Conservation (phyloP, 306 rosid species). For the Abrus pulchellus region DNA sequence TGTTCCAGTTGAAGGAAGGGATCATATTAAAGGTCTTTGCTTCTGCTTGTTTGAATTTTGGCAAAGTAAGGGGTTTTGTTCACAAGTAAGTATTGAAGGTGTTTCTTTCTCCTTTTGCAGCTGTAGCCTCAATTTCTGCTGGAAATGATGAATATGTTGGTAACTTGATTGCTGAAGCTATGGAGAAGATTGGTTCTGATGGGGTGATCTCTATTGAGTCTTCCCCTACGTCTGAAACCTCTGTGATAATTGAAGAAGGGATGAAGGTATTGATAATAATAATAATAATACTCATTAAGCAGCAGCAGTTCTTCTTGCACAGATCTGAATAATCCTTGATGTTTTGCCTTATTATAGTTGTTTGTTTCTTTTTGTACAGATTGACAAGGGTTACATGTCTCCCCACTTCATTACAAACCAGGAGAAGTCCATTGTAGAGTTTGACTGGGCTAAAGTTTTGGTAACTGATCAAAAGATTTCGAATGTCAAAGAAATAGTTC, state of each 20-base stretch:
- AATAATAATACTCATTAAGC: constrained; percentile 20
- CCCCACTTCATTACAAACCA: constrained; percentile 91
- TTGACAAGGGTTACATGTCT: constrained; percentile 96
- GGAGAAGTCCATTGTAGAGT: constrained; percentile 85
- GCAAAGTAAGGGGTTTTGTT: constrained; percentile 12
- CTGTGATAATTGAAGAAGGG: constrained; percentile 89
- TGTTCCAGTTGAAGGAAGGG: constrained; percentile 82
- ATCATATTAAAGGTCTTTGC: constrained; percentile 80
- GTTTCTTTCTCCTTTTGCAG: constrained; percentile 56
- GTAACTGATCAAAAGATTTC: constrained; percentile 94
- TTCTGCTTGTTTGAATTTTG: constrained; percentile 47
- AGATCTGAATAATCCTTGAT: constrained; percentile 35
- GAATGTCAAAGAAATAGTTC: constrained; percentile 77
- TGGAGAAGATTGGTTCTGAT: constrained; percentile 90
- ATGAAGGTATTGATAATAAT: constrained; percentile 70
- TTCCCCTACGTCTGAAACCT: constrained; percentile 85
- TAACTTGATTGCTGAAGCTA: constrained; percentile 84
- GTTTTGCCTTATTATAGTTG: constrained; percentile 6
- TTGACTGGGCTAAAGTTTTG: constrained; percentile 85
- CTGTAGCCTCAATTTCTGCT: constrained; percentile 90
- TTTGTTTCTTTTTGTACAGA: constrained; percentile 60
- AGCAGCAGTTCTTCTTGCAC: not conserved
- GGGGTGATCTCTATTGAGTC: constrained; percentile 89
- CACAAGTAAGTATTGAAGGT: constrained; percentile 31
- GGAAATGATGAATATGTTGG: constrained; percentile 94